phyloP scores from a whole-genome alignment of 305 asterid species.

The Lippia alba region DNA sequence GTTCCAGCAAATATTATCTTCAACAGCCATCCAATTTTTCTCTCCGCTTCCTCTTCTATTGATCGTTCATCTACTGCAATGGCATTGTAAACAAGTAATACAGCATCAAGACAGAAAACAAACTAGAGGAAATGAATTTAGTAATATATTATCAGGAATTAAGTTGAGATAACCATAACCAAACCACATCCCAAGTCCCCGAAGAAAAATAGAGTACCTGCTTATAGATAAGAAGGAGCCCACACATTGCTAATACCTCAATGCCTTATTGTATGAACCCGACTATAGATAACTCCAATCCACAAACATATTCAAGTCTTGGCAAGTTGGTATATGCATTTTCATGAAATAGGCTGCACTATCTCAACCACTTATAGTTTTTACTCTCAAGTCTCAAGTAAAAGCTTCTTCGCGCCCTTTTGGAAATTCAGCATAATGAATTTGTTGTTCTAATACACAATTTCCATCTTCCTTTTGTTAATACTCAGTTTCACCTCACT shows the following conservation, averaged over 20 bases:
- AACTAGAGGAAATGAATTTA: constrained; percentile 16
- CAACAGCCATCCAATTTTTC: constrained; percentile 88
- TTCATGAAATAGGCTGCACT: too few relatives aligned
- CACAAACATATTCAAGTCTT: too few relatives aligned
- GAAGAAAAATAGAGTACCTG: neutral
- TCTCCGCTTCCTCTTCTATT: constrained; percentile 85
- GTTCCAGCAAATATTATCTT: constrained; percentile 82
- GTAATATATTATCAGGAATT: constrained; percentile 2
- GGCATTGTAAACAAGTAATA: constrained; percentile 24
- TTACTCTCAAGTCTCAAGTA: too few relatives aligned
- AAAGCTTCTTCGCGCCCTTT: too few relatives aligned
- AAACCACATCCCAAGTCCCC: neutral
- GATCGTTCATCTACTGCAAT: constrained; percentile 63
- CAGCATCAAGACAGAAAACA: constrained; percentile 14
- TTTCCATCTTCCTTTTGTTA: too few relatives aligned
- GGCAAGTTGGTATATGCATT: too few relatives aligned
- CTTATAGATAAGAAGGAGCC: neutral
- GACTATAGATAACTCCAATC: too few relatives aligned
- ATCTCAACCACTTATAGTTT: too few relatives aligned
- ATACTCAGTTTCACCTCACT: neutral
- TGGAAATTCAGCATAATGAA: too few relatives aligned
- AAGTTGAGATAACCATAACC: constrained; percentile 20
- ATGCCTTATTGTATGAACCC: too few relatives aligned
- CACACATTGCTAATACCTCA: neutral
- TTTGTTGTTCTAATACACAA: too few relatives aligned